Base-by-base conservation (phyloP, 1,284 basidiomycete species). In the Cutaneotrichosporon sp. region DNA sequence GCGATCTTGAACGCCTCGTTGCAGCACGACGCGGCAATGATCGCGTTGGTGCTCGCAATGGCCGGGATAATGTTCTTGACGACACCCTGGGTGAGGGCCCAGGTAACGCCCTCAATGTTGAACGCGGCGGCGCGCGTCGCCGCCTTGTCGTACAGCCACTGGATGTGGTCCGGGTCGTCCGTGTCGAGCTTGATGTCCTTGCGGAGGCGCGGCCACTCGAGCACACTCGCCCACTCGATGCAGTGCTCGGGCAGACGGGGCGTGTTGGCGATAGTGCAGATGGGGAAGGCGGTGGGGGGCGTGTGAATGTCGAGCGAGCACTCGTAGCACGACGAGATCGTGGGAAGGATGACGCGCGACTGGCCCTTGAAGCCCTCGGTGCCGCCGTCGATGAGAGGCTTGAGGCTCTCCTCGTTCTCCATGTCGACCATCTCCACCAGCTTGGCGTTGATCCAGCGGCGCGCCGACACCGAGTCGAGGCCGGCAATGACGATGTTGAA, bases 281-380 rank as follows among this genome's bases (percentile, higher is more conserved):
- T 98, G 0, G 97, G 97, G 77, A 95, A 99, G 6, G 90, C 89
- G 38, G 94, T 98, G 7, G 91, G 95, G 66, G 97, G 97, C 77
- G 95, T 97, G 55, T 98, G 86, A 91, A 99, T 97, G 76, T 98
- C 95, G 54, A 99, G 87, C 77, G 79, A 59, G 77, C 97, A 99
- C 79, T 99, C 97, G 74, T 99, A 99, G 78, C 97, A 99, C 10
- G 93, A 95, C 4, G 94, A 90, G 63, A 98, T 86, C 0, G 92
- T 95, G 0, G 97, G 97, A 18, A 99, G 83, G 70, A 99, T 99
- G 51, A 99, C 95, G 62, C 95, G 87, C 43, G 95, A 92, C 81
- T 99, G 97, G 14, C 97, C 97, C 81, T 95, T 97, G 86, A 99
- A 99, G 31, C 95, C 97, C 86, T 99, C 97, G 1, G 97, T 99